Conservation (phyloP, 352 stramenopile species). For the Globisporangium lucens region DNA sequence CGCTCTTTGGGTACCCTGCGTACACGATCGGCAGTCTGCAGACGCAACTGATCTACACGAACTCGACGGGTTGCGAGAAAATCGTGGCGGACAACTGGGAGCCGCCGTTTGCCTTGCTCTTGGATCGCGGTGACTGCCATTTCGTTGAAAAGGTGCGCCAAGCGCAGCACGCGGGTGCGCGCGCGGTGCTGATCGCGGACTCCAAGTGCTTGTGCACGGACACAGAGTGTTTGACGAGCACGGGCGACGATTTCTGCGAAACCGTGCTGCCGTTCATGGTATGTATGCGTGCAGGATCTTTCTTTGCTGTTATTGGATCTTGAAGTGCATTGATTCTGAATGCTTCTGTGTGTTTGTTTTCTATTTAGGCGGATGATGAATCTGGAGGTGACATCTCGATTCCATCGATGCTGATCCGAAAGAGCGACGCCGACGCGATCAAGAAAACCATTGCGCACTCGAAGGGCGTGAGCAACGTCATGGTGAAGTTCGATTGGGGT, state of each 20-base stretch:
- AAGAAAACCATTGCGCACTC: conserved; percentile 86
- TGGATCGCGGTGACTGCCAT: conserved; percentile 95
- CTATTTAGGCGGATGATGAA: conserved; percentile 90
- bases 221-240: conserved; percentile 63
- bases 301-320: conserved; percentile 3
- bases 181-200: conserved; percentile 95
- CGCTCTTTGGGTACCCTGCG: conserved; percentile 94
- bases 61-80: conserved; percentile 74
- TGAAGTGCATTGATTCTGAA: conserved; percentile 1
- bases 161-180: conserved; percentile 90
- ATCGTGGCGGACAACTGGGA: conserved; percentile 82
- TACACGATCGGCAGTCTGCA: conserved; percentile 90
- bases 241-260: conserved; percentile 86
- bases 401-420: conserved; percentile 94
- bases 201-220: conserved; percentile 95
- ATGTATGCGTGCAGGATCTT: conserved; percentile 2
- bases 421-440: conserved; percentile 92
- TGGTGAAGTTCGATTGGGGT: conserved; percentile 94
- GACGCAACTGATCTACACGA: conserved; percentile 89
- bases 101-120: conserved; percentile 93
- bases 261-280: conserved; percentile 84
- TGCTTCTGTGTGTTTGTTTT: background rate
- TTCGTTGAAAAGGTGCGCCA: conserved; percentile 96
- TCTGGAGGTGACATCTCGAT: conserved; percentile 96
- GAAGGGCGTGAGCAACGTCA: conserved; percentile 89